Base-by-base conservation (phyloP, 116 monocot species). In the Posidonia oceanica region DNA sequence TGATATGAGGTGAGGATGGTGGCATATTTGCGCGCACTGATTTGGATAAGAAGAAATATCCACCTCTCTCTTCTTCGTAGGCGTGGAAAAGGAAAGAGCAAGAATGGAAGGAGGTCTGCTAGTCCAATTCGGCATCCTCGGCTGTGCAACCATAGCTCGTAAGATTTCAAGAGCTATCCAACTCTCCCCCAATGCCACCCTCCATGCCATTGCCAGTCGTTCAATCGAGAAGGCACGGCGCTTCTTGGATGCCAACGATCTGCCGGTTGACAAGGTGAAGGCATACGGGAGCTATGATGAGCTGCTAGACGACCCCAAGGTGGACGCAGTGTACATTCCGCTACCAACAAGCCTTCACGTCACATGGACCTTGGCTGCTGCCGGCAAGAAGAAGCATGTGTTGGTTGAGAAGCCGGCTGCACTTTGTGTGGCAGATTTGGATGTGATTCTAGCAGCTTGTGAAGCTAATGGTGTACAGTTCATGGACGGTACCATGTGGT, bases 401-500 rank as follows among this genome's bases (percentile, higher is more conserved):
- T 76, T 96, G 38, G 72, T 91, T 36, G 96, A 96, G 96, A 96
- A 96, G 80, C 96, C 96, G 38, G 48, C 75, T 14, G 96, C 96
- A 59, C 66, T 85, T 6, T 78, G 69, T 76, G 77, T 68, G 17
- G 83, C 71, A 51, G 95, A 96, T 11, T 77, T 96, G 22, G 95
- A 85, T 53, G 58, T 42, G 69, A 96, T 96, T 14, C 72, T 91
- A 37, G 80, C 62, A 36, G 83, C 86, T 6, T 96, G 95, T 72
- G 74, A 70, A 23, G 54, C 72, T 7, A 73, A 74, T 36, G 77
- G 76, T 2, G 87, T 97, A 15, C 92, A 92, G 82, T 84, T 89
- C 75, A 97, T 97, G 93, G 97, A 97, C 37, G 61, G 77, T 39
- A 90, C 87, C 8, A 92, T 97, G 97, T 97, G 92, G 93, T 84